These are phyloP conservation scores for Lumnitzera littorea DNA, from an alignment of 345 rosid species.

Conservation along the genomic window DNA sequence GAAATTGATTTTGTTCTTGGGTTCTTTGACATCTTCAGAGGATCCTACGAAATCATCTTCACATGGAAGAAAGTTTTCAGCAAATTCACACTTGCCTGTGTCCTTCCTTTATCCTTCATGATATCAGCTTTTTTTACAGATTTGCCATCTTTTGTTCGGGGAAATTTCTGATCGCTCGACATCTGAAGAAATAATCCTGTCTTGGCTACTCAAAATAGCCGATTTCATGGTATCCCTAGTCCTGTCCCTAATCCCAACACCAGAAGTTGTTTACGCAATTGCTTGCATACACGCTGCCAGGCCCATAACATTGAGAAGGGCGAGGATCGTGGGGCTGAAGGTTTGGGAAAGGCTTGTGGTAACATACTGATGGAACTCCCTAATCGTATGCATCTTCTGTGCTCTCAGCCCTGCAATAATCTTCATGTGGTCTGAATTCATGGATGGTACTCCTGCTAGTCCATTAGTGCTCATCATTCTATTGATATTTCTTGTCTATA, in stretches of 20 bases:
- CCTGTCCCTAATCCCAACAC: conserved; percentile 45
- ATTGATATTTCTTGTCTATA: conserved; percentile 17
- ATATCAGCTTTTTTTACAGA: conserved; percentile 30
- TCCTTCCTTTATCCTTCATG: conserved; percentile 48
- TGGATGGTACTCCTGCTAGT: background rate
- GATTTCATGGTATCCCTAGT: conserved; percentile 34
- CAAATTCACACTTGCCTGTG: conserved; percentile 33
- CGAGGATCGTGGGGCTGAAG: conserved; percentile 34
- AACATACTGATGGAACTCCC: conserved; percentile 32
- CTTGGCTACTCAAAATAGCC: conserved; percentile 27
- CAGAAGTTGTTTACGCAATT: conserved; percentile 39
- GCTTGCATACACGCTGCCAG: conserved; percentile 38
- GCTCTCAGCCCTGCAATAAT: conserved; percentile 4
- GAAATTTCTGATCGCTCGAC: conserved; percentile 13
- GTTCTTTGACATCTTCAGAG: conserved; percentile 28
- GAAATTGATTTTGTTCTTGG: conserved; percentile 42
- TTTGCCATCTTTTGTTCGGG: conserved; percentile 23
- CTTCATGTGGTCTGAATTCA: background rate
- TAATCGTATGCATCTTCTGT: conserved; percentile 20
- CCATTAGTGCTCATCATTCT: background rate
- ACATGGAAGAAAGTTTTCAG: conserved; percentile 40
- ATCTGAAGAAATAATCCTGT: conserved; percentile 20
- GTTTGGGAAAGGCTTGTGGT: conserved; percentile 47
- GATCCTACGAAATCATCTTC: conserved; percentile 41
- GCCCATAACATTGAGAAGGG: conserved; percentile 24